Evolutionary conservation across 2,329 filamentous ascomycete species (phyloP).

Genomic region (Cercospora sp.): DNA sequence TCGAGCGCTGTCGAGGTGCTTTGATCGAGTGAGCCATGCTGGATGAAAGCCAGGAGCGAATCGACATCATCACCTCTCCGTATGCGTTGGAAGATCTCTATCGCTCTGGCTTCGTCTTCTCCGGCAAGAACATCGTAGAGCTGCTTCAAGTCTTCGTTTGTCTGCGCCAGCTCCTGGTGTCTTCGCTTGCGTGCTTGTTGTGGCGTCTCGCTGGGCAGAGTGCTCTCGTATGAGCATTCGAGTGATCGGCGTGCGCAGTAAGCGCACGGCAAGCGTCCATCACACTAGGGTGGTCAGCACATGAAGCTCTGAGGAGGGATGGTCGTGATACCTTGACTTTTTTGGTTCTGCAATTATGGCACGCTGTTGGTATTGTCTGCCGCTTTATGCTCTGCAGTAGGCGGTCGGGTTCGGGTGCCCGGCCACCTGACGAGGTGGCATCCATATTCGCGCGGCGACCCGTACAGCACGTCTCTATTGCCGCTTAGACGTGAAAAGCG

Average conservation of each 20-base stretch:
- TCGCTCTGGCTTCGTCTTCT: conserved; percentile 6
- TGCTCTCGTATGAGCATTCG: conserved; percentile 12
- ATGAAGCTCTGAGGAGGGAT: neutral
- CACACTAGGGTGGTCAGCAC: conserved; percentile 5
- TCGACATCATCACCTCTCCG: conserved; percentile 6
- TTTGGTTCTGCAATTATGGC: conserved; percentile 11
- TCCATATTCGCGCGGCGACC: neutral
- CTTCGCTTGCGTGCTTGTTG: conserved; percentile 12
- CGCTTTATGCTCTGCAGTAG: conserved; percentile 15
- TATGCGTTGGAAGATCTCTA: conserved; percentile 11
- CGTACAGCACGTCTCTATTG: neutral
- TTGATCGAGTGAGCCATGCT: neutral
- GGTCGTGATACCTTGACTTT: conserved; percentile 9
- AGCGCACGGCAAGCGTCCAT: conserved; percentile 5
- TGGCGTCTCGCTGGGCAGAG: conserved; percentile 8
- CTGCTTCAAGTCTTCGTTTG: conserved; percentile 1
- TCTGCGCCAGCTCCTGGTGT: neutral
- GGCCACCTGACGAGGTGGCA: neutral
- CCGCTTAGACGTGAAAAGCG: neutral
- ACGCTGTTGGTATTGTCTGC: conserved; percentile 10
- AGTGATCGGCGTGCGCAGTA: conserved; percentile 12
- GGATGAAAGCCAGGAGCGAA: conserved; percentile 4
- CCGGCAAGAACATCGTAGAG: conserved; percentile 12
- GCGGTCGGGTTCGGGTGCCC: conserved; percentile 1
- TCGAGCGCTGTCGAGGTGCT: neutral